phyloP scores from a whole-genome alignment of 1,284 basidiomycete species.

The Ceratobasidium sp. region DNA sequence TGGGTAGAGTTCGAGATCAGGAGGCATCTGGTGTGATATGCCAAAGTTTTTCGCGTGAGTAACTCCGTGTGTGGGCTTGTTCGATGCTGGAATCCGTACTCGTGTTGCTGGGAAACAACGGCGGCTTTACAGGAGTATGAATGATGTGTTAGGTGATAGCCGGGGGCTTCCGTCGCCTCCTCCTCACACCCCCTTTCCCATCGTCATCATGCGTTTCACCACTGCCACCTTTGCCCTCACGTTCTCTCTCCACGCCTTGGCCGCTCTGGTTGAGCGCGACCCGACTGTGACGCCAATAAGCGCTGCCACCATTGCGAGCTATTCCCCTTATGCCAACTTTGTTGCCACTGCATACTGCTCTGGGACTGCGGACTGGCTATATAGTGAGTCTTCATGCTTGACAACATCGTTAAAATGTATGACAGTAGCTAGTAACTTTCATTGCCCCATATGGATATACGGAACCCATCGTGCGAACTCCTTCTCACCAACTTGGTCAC shows the following conservation, averaged over 20 bases:
- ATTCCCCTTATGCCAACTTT: constrained; percentile 66
- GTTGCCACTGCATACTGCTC: constrained; percentile 67
- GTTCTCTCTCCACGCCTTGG: constrained; percentile 10
- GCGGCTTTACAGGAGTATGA: neutral
- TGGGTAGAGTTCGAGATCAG: neutral
- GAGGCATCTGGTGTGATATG: neutral
- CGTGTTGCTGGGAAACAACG: neutral
- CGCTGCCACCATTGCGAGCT: constrained; percentile 59
- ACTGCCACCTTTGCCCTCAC: neutral
- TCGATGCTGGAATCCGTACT: neutral
- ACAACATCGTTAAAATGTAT: no score
- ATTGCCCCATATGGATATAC: neutral
- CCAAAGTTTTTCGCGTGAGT: neutral
- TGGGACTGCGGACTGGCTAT: constrained; percentile 63
- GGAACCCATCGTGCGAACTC: neutral
- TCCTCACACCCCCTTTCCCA: neutral
- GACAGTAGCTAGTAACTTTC: no score
- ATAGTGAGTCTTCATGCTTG: constrained; percentile 67
- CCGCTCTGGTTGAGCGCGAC: constrained; percentile 16
- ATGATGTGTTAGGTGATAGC: neutral
- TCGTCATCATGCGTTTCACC: constrained; percentile 9
- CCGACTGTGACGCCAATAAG: constrained; percentile 58
- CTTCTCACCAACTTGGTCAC: neutral
- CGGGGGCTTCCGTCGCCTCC: neutral
- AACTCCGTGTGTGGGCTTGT: neutral